These are phyloP conservation scores for Mucor lusitanicus DNA, from an alignment of 371 early-diverging fungal species.

Conservation along the genomic window DNA sequence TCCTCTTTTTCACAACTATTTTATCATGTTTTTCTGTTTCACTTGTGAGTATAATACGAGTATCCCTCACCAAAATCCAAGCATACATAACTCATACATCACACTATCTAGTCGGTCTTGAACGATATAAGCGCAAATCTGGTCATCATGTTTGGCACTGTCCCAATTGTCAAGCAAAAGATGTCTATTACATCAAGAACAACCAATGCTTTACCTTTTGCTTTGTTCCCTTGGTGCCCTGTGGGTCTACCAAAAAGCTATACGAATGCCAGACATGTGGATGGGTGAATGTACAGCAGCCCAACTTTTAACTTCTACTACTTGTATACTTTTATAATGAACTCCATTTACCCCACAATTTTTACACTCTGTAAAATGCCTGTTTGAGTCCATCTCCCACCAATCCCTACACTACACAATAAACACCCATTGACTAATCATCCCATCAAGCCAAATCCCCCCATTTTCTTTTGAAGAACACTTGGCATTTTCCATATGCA, in stretches of 20 bases:
- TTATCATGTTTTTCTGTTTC: slow-evolving; percentile 40
- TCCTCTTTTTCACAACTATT: not conserved
- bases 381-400: not conserved
- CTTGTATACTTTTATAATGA: not conserved
- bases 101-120: slow-evolving; percentile 43
- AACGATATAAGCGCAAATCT: slow-evolving; percentile 43
- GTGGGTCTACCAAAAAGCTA: slow-evolving; percentile 36
- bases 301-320: slow-evolving; percentile 9
- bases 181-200: slow-evolving; percentile 40
- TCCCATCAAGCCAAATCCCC: not conserved
- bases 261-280: slow-evolving; percentile 53
- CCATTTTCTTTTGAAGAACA: not conserved
- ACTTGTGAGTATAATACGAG: slow-evolving; percentile 28
- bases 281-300: slow-evolving; percentile 47
- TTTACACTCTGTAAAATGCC: not conserved
- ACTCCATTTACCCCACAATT: not conserved
- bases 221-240: slow-evolving; percentile 51
- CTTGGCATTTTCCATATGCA: not conserved
- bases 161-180: slow-evolving; percentile 47
- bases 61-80: not conserved
- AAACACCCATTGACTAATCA: not conserved
- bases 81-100: not conserved
- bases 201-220: slow-evolving; percentile 55
- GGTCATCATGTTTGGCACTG: slow-evolving; percentile 40
- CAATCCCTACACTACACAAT: not conserved